These are phyloP conservation scores for Didymella glomerata DNA, from an alignment of 2,329 filamentous ascomycete species.

Conservation along the genomic window DNA sequence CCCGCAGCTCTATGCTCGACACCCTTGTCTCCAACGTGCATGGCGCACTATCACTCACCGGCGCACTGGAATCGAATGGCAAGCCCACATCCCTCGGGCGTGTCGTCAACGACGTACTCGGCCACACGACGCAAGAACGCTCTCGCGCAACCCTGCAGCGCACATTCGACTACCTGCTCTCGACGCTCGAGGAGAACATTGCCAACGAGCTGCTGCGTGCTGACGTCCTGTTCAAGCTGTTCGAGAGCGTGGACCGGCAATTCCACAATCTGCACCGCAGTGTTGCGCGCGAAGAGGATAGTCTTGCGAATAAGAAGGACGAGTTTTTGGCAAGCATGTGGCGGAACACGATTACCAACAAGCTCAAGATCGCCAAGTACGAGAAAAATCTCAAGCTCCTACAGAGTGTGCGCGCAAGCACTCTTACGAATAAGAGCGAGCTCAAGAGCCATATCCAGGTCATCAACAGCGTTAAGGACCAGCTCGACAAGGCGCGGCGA, in stretches of 20 bases:
- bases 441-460: conserved; percentile 87
- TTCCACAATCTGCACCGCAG: conserved; percentile 88
- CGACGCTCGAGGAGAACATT: conserved; percentile 88
- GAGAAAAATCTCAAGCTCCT: conserved; percentile 87
- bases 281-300: conserved; percentile 82
- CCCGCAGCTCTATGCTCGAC: conserved; percentile 65
- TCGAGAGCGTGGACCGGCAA: conserved; percentile 88
- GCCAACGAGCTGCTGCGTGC: conserved; percentile 82
- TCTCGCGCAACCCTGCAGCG: conserved; percentile 82
- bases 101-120: conserved; percentile 77
- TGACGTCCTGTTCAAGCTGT: conserved; percentile 83
- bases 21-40: conserved; percentile 87
- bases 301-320: conserved; percentile 80
- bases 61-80: conserved; percentile 49
- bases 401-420: conserved; percentile 79
- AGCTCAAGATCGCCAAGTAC: conserved; percentile 82
- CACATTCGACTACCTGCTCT: conserved; percentile 87
- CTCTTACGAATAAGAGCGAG: conserved; percentile 85
- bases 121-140: conserved; percentile 80
- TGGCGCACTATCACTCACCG: conserved; percentile 72
- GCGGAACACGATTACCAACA: conserved; percentile 83
- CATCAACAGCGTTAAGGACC: conserved; percentile 83
- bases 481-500: conserved; percentile 81
- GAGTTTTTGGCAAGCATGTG: conserved; percentile 86
- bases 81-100: conserved; percentile 73